These are phyloP conservation scores for Colletotrichum musae DNA, from an alignment of 2,329 filamentous ascomycete genomes.

Conservation along the genomic window DNA sequence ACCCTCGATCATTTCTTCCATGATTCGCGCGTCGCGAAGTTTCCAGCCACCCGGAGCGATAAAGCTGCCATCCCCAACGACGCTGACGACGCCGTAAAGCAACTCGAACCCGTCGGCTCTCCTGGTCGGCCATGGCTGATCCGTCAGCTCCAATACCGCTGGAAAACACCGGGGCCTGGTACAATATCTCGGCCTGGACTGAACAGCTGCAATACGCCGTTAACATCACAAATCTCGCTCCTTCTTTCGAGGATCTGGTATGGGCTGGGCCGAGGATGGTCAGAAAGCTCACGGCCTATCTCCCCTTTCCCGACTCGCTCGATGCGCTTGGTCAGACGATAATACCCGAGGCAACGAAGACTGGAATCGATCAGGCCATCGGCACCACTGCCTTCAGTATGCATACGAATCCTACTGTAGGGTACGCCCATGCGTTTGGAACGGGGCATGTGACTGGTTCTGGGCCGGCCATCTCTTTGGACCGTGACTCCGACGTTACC, in stretches of 20 bases:
- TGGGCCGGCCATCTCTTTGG: slow-evolving; percentile 54
- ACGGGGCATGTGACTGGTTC: slow-evolving; percentile 1
- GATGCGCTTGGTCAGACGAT: slow-evolving; percentile 72
- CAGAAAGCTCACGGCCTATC: slow-evolving; percentile 76
- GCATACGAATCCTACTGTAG: slow-evolving; percentile 26
- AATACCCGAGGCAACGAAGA: slow-evolving; percentile 71
- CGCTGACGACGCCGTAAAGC: not conserved
- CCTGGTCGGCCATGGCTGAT: slow-evolving; percentile 33
- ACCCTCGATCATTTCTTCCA: slow-evolving; percentile 18
- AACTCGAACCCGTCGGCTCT: not conserved
- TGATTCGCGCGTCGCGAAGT: slow-evolving; percentile 31
- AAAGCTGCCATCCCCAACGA: slow-evolving; percentile 21
- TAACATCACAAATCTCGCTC: slow-evolving; percentile 72
- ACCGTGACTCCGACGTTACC: slow-evolving; percentile 50
- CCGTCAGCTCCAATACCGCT: slow-evolving; percentile 41
- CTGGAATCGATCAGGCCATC: slow-evolving; percentile 56
- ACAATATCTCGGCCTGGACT: slow-evolving; percentile 70
- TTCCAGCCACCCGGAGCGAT: slow-evolving; percentile 35
- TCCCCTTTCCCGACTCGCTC: slow-evolving; percentile 71
- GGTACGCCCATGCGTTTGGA: not conserved
- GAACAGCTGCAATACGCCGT: slow-evolving; percentile 57
- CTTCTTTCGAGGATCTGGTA: slow-evolving; percentile 78
- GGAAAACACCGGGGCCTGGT: slow-evolving; percentile 62
- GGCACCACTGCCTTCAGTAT: slow-evolving; percentile 54
- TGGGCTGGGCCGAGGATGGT: slow-evolving; percentile 79